Evolutionary conservation across 2,329 filamentous ascomycete species (phyloP), one percentile per base, ranked within the genome.

Genomic region (Emmonsia crescens): DNA sequence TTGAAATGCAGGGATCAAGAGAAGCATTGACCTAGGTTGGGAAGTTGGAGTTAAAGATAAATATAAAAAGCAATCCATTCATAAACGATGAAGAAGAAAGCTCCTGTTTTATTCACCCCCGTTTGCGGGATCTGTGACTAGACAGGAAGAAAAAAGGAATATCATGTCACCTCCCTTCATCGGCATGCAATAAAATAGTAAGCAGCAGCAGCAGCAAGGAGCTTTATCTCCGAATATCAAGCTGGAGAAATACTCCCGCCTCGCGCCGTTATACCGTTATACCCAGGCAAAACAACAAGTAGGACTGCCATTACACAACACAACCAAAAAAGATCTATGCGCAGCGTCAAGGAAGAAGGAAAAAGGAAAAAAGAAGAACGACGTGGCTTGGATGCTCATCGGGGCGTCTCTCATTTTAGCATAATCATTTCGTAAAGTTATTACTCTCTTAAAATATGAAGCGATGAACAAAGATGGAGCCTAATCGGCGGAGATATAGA

Each of bases 401-500:
- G 31, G 19, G 2, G 51, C 9, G 8, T 54, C 19, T 54, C n/a
- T 12, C n/a, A n/a, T n/a, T 33, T 19, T 48, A 33, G 14, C 49
- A 38, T 55, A 24, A 24, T 38, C 27, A 33, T 52, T 52, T 52
- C 49, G 49, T 52, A n/a, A 52, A 31, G 49, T 10, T 52, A 48
- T 48, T 52, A n/a, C 6, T 31, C 24, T 51, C 6, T 8, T 21
- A 21, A 14, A 27, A 54, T 54, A 55, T 5, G 52, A 40, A 55
- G 33, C n/a, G 9, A 8, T 6, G 52, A 27, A 24, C 3, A 21
- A 12, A 0, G 14, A 33, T 10, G 29, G 52, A 10, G 5, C 9
- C 16, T 58, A 74, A 62, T 67, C 69, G 14, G 72, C 69, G 5
- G 75, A 75, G 42, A 77, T 77, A 63, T 77, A 77, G 33, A 77